phyloP scores from a whole-genome alignment of 1,284 basidiomycete genomes.

The Ustilago hordei region DNA sequence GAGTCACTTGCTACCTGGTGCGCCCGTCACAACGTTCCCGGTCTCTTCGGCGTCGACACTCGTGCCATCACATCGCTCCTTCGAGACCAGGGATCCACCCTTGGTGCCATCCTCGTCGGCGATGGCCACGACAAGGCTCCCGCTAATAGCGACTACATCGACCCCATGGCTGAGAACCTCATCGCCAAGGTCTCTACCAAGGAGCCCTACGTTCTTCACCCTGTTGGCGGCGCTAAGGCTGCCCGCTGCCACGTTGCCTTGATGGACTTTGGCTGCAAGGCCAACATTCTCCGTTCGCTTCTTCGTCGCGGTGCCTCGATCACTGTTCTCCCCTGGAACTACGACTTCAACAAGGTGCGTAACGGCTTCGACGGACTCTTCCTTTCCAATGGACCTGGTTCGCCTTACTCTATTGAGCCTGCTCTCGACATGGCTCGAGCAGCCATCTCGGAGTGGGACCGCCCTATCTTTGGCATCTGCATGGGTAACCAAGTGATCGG shows the following conservation, averaged over 20 bases:
- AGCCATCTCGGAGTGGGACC: conserved; percentile 83
- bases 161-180: conserved; percentile 90
- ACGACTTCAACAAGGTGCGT: conserved; percentile 87
- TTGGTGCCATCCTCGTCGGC: conserved; percentile 89
- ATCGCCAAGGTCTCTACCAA: conserved; percentile 92
- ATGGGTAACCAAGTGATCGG: conserved; percentile 89
- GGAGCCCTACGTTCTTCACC: conserved; percentile 86
- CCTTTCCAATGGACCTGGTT: conserved; percentile 95
- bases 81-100: conserved; percentile 95
- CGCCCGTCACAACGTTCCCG: conserved; percentile 87
- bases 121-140: conserved; percentile 77
- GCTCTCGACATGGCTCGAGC: conserved; percentile 84
- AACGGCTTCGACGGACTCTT: conserved; percentile 95
- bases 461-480: conserved; percentile 96
- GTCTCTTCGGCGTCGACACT: conserved; percentile 95
- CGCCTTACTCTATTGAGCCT: conserved; percentile 88
- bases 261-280: conserved; percentile 96
- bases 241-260: conserved; percentile 84
- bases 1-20: conserved; percentile 96
- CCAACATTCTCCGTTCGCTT: conserved; percentile 93
- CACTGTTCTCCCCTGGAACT: conserved; percentile 97
- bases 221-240: conserved; percentile 75
- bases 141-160: conserved; percentile 74
- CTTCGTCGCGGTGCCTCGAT: conserved; percentile 89
- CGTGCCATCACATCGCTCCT: conserved; percentile 93